Base-by-base conservation (phyloP, 768 basidiomycete species). In the Mycena leptocephala region DNA sequence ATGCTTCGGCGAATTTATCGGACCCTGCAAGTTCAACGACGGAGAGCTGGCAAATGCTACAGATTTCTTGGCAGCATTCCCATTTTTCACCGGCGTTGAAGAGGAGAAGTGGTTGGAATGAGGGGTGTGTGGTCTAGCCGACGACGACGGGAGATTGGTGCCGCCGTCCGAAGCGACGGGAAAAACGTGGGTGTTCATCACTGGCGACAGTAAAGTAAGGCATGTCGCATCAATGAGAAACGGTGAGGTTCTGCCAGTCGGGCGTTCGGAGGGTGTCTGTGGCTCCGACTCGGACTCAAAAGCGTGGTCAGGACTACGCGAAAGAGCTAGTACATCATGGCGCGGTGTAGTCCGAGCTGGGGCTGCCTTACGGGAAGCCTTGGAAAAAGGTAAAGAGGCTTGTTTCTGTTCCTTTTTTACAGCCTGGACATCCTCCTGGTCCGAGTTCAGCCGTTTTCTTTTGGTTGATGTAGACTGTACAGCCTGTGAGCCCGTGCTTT, bases 361-460 rank as follows among this genome's bases (percentile, higher is more conserved):
- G 3, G 30, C 48, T 28, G 33, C 48, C 53, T 67, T 65, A 39
- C 48, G 43, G 20, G 43, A n/a, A 41, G 30, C 72, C 30, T 62
- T 74, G 26, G 72, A 30, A 14, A 74, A 74, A 20, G 65, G 24
- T 35, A 74, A 62, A 11, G 46, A 28, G n/a, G 22, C 59, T 20
- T 74, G 64, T n/a, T 73, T 35, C 72, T 66, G 48, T 28, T 30
- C 48, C n/a, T 35, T 41, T 41, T 51, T 55, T 33, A n/a, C 33
- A 8, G 48, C 30, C 30, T 24, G 32, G 2, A 10, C 30, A n/a
- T 30, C 56, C 18, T 67, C 24, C 41, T 30, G 43, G 9, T 76
- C 61, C 51, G 30, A 37, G 33, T 70, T 66, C 28, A 48, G 55
- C 0, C 76, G 79, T 48, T 69, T 72, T 33, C 71, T 48, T 64